Percentiles rank a stretch among this genome's conserved stretches.
Conservation (phyloP, 495 filamentous ascomycete genomes). For the Trichoderma virens region DNA sequence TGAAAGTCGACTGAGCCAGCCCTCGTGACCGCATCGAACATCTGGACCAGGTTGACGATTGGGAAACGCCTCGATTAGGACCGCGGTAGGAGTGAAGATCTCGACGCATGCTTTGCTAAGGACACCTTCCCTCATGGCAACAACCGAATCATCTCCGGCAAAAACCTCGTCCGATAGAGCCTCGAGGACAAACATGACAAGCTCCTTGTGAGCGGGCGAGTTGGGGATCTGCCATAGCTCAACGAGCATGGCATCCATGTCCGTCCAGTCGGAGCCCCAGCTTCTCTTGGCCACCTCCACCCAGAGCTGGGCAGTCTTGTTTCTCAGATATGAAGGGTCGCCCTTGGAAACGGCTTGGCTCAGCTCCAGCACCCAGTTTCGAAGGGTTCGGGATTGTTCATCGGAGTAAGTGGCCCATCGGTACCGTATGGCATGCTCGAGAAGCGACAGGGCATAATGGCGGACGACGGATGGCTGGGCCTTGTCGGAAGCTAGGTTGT, state of each 20-base stretch:
- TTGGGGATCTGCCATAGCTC: conserved; percentile 64
- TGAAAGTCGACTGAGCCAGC: conserved; percentile 76
- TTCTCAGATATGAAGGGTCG: conserved; percentile 79
- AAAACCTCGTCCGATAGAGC: conserved; percentile 94
- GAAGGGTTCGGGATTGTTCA: conserved; percentile 56
- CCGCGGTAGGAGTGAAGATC: conserved; percentile 72
- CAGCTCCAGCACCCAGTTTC: conserved; percentile 67
- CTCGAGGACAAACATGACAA: conserved; percentile 79
- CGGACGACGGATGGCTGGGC: conserved; percentile 71
- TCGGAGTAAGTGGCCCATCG: conserved; percentile 63
- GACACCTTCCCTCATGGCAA: conserved; percentile 69
- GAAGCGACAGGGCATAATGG: conserved; percentile 84
- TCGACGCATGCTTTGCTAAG: conserved; percentile 86
- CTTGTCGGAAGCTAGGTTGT: conserved; percentile 65
- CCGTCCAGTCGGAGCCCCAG: conserved; percentile 85
- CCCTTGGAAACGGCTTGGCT: conserved; percentile 61
- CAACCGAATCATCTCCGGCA: conserved; percentile 77
- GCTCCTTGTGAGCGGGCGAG: conserved; percentile 62
- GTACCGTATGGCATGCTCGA: conserved; percentile 82
- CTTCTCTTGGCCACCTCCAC: conserved; percentile 86
- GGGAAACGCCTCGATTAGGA: conserved; percentile 68
- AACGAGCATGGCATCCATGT: conserved; percentile 83
- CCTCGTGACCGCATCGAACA: conserved; percentile 68
- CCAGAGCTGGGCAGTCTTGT: conserved; percentile 95
- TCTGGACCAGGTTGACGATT: conserved; percentile 51